These are phyloP conservation scores for Yamadazyma diddensiae DNA, from an alignment of 1,139 yeast genomes.

Conservation along the genomic window DNA sequence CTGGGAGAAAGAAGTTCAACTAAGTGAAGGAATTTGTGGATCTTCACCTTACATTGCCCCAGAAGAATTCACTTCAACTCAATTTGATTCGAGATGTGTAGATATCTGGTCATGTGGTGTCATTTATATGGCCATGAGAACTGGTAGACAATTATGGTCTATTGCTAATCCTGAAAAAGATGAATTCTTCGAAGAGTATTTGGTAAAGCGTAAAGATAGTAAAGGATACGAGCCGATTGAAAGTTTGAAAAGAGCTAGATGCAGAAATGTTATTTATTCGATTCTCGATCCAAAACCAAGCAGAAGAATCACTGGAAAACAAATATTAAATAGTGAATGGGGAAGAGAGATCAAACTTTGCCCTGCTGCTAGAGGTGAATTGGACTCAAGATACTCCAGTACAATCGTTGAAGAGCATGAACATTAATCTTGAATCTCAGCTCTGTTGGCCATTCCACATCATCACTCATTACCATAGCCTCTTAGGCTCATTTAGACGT, in stretches of 20 bases:
- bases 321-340: constrained; percentile 92
- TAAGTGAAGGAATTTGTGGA: constrained; percentile 82
- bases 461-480: no score
- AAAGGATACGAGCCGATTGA: constrained; percentile 93
- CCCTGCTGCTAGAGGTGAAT: constrained; percentile 47
- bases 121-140: constrained; percentile 97
- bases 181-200: constrained; percentile 71
- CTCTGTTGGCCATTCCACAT: no score
- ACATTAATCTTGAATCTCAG: no score
- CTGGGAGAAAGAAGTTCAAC: constrained; percentile 86
- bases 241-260: constrained; percentile 72
- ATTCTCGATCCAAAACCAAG: constrained; percentile 87
- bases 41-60: constrained; percentile 96
- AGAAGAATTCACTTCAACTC: constrained; percentile 73
- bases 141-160: constrained; percentile 93
- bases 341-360: constrained; percentile 84
- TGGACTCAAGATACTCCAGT: no score
- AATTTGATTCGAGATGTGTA: constrained; percentile 87
- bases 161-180: constrained; percentile 73
- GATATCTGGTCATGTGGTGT: constrained; percentile 98
- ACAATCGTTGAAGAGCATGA: no score
- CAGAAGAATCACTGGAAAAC: constrained; percentile 84
- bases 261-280: constrained; percentile 89
- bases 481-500: no score
- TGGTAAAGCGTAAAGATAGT: constrained; percentile 72